Evolutionary conservation across 805 yeast genomes (phyloP).

Genomic region (Myxozyma udenii): DNA sequence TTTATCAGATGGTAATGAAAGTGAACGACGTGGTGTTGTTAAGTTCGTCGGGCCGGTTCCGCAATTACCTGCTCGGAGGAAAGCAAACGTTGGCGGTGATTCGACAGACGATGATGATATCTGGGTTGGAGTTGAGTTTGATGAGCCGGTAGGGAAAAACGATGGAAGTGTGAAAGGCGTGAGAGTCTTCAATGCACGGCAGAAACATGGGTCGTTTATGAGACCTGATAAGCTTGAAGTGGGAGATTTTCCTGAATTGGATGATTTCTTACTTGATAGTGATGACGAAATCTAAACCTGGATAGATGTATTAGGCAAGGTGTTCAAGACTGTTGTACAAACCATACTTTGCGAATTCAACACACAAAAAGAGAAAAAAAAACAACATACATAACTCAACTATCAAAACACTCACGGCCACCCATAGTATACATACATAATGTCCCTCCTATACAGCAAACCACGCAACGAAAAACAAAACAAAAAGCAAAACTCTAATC

Average conservation of each 20-base stretch:
- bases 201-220: slow-evolving; percentile 72
- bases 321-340: neutral
- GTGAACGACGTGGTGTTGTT: slow-evolving; percentile 67
- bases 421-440: neutral
- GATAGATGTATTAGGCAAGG: no score
- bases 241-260: slow-evolving; percentile 62
- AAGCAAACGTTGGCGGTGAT: slow-evolving; percentile 4
- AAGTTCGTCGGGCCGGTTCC: slow-evolving; percentile 66
- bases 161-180: slow-evolving; percentile 68
- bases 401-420: neutral
- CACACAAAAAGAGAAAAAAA: neutral
- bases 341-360: neutral
- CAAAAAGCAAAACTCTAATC: neutral
- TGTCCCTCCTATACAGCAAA: no score
- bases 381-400: slow-evolving; percentile 15
- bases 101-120: slow-evolving; percentile 31
- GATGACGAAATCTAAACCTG: slow-evolving; percentile 21
- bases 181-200: slow-evolving; percentile 54
- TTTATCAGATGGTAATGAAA: slow-evolving; percentile 33
- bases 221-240: slow-evolving; percentile 65
- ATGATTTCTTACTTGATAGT: slow-evolving; percentile 47
- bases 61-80: slow-evolving; percentile 45
- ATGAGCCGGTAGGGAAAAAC: slow-evolving; percentile 83
- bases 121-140: slow-evolving; percentile 87
- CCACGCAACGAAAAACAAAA: no score